A percentile compares a stretch with the other conserved stretches of the same genome.
Conservation (phyloP, 345 rosid species). For the Camelina sativa region DNA sequence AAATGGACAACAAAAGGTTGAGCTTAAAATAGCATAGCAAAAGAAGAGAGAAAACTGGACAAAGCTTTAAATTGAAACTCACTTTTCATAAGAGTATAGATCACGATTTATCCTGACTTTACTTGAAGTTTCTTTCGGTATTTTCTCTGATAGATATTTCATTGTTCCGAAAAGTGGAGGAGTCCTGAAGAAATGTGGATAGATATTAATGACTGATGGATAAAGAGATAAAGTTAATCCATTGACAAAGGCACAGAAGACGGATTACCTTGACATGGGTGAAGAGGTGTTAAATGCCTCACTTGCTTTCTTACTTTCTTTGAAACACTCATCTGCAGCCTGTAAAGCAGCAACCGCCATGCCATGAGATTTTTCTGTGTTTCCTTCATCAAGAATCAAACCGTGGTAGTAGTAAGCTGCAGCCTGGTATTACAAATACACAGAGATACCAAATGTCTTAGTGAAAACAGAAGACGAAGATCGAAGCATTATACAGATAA, state of each 20-base stretch:
- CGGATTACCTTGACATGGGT: constrained; percentile 82
- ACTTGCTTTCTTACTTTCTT: constrained; percentile 79
- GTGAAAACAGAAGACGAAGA: not conserved
- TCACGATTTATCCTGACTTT: constrained; percentile 95
- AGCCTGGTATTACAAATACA: constrained; percentile 51
- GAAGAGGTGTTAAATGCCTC: constrained; percentile 72
- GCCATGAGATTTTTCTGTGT: constrained; percentile 93
- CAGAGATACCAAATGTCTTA: constrained; percentile 26
- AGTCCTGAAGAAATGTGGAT: constrained; percentile 57
- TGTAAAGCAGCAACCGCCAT: constrained; percentile 97
- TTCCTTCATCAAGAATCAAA: constrained; percentile 94
- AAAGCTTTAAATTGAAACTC: constrained; percentile 44
- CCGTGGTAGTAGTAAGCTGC: constrained; percentile 99
- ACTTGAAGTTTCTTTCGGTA: constrained; percentile 90
- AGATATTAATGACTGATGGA: constrained; percentile 14
- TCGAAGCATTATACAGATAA: constrained; percentile 12
- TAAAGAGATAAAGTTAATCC: not conserved
- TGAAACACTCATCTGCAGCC: constrained; percentile 89
- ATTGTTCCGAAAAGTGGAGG: constrained; percentile 89
- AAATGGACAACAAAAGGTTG: not conserved
- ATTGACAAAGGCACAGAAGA: constrained; percentile 6
- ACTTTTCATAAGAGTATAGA: constrained; percentile 83
- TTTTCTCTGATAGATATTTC: constrained; percentile 89
- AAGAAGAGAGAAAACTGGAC: constrained; percentile 2
- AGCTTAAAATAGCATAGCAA: constrained; percentile 7